phyloP scores from a whole-genome alignment of 164 flowering plant genomes.

The Dillenia turbinata region DNA sequence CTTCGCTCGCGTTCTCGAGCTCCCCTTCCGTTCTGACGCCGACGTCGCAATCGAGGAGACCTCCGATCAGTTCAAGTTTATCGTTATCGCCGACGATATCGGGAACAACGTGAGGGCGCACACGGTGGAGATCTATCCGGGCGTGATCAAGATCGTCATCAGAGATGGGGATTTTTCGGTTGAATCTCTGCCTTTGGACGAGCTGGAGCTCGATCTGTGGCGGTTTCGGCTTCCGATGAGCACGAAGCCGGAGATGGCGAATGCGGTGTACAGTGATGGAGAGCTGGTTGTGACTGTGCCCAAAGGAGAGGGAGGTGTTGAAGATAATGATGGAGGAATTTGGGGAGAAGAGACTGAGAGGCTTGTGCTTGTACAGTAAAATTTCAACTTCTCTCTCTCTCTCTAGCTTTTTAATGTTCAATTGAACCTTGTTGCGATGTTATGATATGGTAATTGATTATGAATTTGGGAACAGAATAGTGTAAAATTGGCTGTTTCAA shows the following conservation, averaged over 20 bases:
- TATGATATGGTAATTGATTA: not conserved
- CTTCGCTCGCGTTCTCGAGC: conserved; percentile 46
- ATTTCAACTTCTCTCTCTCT: not conserved
- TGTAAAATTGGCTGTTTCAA: no score
- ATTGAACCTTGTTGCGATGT: not conserved
- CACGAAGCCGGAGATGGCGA: conserved; percentile 32
- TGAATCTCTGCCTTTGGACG: conserved; percentile 1
- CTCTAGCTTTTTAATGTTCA: not conserved
- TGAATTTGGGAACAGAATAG: no score
- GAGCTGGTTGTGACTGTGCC: conserved; percentile 38
- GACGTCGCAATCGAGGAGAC: conserved; percentile 42
- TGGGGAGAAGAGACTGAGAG: conserved; percentile 13
- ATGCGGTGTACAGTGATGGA: conserved; percentile 23
- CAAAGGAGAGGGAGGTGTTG: conserved; percentile 13
- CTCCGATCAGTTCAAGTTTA: conserved; percentile 29
- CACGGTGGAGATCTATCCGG: conserved; percentile 36
- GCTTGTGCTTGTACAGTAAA: conserved; percentile 24
- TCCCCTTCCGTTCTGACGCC: conserved; percentile 46
- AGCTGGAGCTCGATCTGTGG: conserved; percentile 31
- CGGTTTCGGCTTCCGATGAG: conserved; percentile 33
- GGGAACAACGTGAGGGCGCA: conserved; percentile 24
- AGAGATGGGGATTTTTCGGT: conserved; percentile 3
- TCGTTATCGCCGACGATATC: conserved; percentile 18
- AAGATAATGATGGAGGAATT: conserved; percentile 4
- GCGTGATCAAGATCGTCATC: conserved; percentile 39